Conservation (phyloP, 1,139 yeast species). For the Pichia cactophila region DNA sequence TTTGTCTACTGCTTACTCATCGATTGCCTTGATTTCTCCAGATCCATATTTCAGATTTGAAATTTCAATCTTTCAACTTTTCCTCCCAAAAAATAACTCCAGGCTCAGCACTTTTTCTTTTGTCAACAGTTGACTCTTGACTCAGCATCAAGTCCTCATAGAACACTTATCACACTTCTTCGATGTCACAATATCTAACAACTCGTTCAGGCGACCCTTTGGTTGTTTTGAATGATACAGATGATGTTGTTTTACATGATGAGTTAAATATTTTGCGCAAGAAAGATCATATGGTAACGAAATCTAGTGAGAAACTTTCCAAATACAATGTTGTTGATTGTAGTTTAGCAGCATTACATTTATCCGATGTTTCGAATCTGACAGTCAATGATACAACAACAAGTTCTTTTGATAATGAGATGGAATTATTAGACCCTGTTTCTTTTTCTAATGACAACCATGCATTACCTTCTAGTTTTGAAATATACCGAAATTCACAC, state of each 20-base stretch:
- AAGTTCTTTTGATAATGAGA: slow-evolving; percentile 7
- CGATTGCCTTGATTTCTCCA: too few relatives aligned
- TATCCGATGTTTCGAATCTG: slow-evolving; percentile 6
- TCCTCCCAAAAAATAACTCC: too few relatives aligned
- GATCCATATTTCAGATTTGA: too few relatives aligned
- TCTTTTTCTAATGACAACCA: slow-evolving; percentile 1
- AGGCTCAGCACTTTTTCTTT: too few relatives aligned
- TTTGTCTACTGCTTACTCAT: too few relatives aligned
- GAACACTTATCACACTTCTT: too few relatives aligned
- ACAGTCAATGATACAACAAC: slow-evolving; percentile 12
- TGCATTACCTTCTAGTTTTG: not conserved
- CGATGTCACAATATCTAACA: not conserved
- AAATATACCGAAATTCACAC: not conserved
- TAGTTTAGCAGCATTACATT: not conserved
- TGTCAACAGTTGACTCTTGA: too few relatives aligned
- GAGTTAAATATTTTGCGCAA: too few relatives aligned
- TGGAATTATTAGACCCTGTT: slow-evolving; percentile 6
- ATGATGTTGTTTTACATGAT: too few relatives aligned
- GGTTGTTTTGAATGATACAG: not conserved
- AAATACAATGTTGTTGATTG: not conserved
- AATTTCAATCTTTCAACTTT: too few relatives aligned
- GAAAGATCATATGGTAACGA: not conserved
- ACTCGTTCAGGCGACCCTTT: not conserved
- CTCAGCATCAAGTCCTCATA: too few relatives aligned
- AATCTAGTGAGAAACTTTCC: not conserved